phyloP scores from a whole-genome alignment of 1,139 yeast genomes.

The Geotrichum australiense region DNA sequence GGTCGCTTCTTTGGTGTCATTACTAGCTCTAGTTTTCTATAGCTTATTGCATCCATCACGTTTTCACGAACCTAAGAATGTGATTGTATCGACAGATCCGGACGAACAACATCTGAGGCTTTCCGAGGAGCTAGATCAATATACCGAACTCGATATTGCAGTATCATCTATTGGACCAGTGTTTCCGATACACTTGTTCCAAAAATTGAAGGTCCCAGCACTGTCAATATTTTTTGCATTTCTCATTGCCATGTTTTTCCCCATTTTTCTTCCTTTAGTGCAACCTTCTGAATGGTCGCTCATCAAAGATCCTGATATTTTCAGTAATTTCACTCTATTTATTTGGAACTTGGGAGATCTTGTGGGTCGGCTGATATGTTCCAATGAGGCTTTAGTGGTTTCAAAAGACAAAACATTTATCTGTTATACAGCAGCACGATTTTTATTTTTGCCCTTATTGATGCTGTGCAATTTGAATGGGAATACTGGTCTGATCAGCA shows the following conservation, averaged over 20 bases:
- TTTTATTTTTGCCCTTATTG: constrained; percentile 44
- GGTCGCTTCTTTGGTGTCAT: constrained; percentile 59
- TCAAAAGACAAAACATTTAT: constrained; percentile 18
- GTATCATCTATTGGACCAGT: not conserved
- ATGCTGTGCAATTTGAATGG: constrained; percentile 54
- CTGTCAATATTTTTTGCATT: constrained; percentile 69
- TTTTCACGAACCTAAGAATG: constrained; percentile 5
- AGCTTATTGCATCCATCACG: constrained; percentile 14
- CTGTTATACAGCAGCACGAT: constrained; percentile 31
- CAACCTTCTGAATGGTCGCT: constrained; percentile 39
- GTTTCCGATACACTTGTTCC: constrained; percentile 39
- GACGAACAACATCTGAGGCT: not conserved
- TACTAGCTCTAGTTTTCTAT: constrained; percentile 38
- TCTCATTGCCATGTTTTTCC: constrained; percentile 71
- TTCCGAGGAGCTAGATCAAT: not conserved
- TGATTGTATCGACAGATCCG: not conserved
- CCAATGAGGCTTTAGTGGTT: constrained; percentile 32
- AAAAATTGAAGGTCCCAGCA: constrained; percentile 55
- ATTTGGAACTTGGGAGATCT: constrained; percentile 90
- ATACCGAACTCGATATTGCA: not conserved
- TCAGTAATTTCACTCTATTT: constrained; percentile 69
- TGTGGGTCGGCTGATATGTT: constrained; percentile 55
- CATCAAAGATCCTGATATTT: constrained; percentile 33
- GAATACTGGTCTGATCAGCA: constrained; percentile 38
- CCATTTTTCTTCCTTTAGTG: constrained; percentile 78